Conservation (phyloP, 2,329 filamentous ascomycete genomes). For the Cordyceps farinosa region DNA sequence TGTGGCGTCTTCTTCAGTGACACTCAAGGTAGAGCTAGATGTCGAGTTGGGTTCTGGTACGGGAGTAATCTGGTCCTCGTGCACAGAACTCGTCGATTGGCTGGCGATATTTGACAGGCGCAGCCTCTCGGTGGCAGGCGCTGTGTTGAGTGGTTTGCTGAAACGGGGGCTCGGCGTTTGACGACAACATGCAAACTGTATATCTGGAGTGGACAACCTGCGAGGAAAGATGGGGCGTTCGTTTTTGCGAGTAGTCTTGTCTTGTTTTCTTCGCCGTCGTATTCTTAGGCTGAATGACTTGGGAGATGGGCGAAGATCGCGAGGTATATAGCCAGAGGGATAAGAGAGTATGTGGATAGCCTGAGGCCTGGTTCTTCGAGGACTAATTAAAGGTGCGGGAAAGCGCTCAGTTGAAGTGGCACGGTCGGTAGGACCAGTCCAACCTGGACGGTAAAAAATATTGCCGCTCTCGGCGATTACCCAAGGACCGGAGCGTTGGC, state of each 20-base stretch:
- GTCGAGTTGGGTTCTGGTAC: background rate
- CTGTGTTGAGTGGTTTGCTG: background rate
- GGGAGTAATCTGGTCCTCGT: background rate
- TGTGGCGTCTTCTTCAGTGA: background rate
- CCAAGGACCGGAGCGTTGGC: slow-evolving; percentile 20
- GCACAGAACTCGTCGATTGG: background rate
- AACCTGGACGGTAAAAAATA: slow-evolving; percentile 29
- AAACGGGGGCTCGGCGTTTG: background rate
- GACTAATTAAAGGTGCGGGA: slow-evolving; percentile 38
- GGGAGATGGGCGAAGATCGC: slow-evolving; percentile 40
- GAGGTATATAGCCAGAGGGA: slow-evolving; percentile 42
- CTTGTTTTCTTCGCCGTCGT: background rate
- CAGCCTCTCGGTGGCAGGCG: background rate
- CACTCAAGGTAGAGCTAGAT: background rate
- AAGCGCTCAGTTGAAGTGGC: slow-evolving; percentile 21
- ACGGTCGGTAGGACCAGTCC: slow-evolving; percentile 15
- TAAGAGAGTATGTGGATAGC: slow-evolving; percentile 42
- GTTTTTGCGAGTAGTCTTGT: background rate
- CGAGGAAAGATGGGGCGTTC: background rate
- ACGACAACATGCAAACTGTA: background rate
- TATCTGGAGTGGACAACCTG: background rate
- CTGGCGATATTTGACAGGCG: background rate
- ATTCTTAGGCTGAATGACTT: slow-evolving; percentile 25
- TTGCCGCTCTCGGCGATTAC: slow-evolving; percentile 25
- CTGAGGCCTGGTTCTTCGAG: slow-evolving; percentile 38